A percentile compares a stretch with the other conserved stretches of the same genome.
These are phyloP conservation scores for Pseudogymnoascus destructans DNA, from an alignment of 2,329 filamentous ascomycete genomes.

Conservation along the genomic window DNA sequence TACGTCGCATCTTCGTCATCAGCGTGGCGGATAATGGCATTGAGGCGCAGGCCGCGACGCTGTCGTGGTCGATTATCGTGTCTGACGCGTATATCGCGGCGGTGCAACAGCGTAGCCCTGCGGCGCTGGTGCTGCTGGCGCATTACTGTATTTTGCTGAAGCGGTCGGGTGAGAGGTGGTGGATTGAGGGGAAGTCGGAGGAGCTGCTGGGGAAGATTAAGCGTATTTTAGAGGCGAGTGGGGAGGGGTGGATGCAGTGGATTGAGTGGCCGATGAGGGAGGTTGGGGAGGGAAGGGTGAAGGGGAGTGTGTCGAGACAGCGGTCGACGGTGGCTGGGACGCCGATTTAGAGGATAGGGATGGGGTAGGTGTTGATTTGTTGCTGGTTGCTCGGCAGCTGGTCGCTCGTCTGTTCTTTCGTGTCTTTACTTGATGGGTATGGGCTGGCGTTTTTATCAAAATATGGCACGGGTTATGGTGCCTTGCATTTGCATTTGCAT, in stretches of 20 bases:
- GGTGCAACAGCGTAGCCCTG: conserved; percentile 26
- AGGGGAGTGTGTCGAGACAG: conserved; percentile 1
- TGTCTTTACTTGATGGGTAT: not conserved
- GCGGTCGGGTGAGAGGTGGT: conserved; percentile 29
- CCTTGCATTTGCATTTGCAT: not conserved
- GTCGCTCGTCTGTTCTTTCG: not conserved
- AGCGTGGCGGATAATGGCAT: conserved; percentile 16
- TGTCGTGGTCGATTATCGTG: conserved; percentile 29
- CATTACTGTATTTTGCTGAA: conserved; percentile 30
- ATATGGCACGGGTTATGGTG: conserved; percentile 5
- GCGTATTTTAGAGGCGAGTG: conserved; percentile 9
- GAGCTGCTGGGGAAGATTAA: conserved; percentile 28
- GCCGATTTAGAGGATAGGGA: not conserved
- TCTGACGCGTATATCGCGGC: conserved; percentile 24
- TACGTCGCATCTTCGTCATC: conserved; percentile 18
- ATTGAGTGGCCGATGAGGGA: conserved; percentile 16
- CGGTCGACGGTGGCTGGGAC: not conserved
- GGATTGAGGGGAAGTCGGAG: conserved; percentile 31
- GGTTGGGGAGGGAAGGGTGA: conserved; percentile 5
- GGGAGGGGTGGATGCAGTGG: conserved; percentile 15
- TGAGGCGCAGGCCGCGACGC: conserved; percentile 16
- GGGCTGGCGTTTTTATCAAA: not conserved
- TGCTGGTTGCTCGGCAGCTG: not conserved
- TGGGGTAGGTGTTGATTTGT: not conserved
- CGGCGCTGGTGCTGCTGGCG: conserved; percentile 28